A percentile compares a stretch with the other conserved stretches of the same genome.
These are phyloP conservation scores for Colletotrichum sp. DNA, from an alignment of 2,329 filamentous ascomycete species.

Conservation along the genomic window DNA sequence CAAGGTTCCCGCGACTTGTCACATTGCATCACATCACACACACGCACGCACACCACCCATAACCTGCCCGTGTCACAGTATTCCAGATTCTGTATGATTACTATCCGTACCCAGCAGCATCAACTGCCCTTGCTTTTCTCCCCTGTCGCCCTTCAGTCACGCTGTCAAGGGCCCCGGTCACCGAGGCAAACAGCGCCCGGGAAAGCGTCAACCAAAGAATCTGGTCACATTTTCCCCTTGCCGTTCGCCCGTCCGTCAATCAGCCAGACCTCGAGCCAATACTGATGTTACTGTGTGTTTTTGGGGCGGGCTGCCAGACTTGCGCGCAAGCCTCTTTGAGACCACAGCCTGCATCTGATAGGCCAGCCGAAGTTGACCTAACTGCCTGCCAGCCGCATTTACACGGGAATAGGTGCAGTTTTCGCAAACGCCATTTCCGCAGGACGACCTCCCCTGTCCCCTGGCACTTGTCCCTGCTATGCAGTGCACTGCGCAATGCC, in stretches of 20 bases:
- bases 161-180: neutral
- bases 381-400: neutral
- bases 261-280: neutral
- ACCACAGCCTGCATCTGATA: neutral
- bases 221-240: neutral
- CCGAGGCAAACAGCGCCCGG: neutral
- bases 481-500: neutral
- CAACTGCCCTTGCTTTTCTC: neutral
- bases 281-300: neutral
- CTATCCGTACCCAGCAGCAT: neutral
- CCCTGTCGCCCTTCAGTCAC: neutral
- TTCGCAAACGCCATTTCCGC: neutral
- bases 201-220: neutral
- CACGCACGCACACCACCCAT: too few relatives aligned
- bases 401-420: neutral
- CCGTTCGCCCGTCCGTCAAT: neutral
- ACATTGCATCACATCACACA: neutral
- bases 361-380: neutral
- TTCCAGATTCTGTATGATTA: neutral
- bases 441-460: neutral
- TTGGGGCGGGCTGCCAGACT: neutral
- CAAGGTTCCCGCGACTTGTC: conserved; percentile 18
- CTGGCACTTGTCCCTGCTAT: neutral
- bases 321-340: neutral
- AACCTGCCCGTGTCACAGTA: neutral